Evolutionary conservation across 225 moss, liverwort and hornwort species (phyloP).

Genomic region (Antitrichia curtipendula): DNA sequence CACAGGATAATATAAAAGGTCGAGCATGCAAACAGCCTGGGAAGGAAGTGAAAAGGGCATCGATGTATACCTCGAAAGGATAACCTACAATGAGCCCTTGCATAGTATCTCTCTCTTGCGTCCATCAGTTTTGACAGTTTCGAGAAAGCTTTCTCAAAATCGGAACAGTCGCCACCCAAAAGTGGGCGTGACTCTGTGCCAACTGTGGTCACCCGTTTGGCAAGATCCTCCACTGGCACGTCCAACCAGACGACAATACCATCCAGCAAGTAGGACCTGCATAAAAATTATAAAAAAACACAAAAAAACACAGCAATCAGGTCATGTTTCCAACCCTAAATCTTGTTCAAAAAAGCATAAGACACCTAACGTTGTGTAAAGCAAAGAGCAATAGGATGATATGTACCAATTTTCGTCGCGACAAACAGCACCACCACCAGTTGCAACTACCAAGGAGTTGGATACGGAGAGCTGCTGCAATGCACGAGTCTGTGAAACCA

Average conservation of each 20-base stretch:
- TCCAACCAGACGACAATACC: slow-evolving; percentile 86
- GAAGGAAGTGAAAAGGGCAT: neutral
- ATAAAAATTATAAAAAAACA: neutral
- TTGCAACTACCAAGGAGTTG: slow-evolving; percentile 67
- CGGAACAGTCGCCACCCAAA: slow-evolving; percentile 25
- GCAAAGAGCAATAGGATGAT: neutral
- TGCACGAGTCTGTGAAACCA: slow-evolving; percentile 40
- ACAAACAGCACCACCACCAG: slow-evolving; percentile 83
- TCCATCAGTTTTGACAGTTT: slow-evolving; percentile 40
- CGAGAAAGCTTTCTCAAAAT: slow-evolving; percentile 38
- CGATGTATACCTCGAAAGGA: slow-evolving; percentile 46
- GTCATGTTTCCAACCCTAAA: neutral
- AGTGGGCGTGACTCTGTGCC: slow-evolving; percentile 77
- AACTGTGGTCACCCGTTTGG: slow-evolving; percentile 53
- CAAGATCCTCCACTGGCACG: slow-evolving; percentile 76
- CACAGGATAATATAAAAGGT: too few species aligned
- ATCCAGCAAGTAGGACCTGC: slow-evolving; percentile 59
- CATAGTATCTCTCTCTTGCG: slow-evolving; percentile 39
- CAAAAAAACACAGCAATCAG: neutral
- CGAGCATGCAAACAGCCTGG: neutral
- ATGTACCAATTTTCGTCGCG: slow-evolving; percentile 66
- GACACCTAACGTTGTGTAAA: neutral
- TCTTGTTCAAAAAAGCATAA: neutral
- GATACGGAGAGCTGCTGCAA: slow-evolving; percentile 45
- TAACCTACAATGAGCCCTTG: slow-evolving; percentile 49